Evolutionary conservation across 495 filamentous ascomycete species (phyloP), one percentile per base, ranked within the genome.

Genomic region (Aspergillus leporis): DNA sequence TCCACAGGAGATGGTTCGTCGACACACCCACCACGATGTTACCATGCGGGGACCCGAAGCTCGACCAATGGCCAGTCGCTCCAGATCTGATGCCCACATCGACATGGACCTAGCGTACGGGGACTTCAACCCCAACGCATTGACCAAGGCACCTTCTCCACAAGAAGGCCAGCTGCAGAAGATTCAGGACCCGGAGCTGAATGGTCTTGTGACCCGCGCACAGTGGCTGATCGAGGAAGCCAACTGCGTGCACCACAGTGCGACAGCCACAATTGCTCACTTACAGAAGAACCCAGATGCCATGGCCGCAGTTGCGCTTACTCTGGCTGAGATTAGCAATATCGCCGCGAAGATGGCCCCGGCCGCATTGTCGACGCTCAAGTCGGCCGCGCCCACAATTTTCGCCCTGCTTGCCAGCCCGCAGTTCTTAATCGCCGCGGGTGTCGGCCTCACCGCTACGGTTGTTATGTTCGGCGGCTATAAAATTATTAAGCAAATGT

Each of bases 391-490:
- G 51, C 94, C 94, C 0, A 83, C 87, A 13, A 83, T 97, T 32
- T 93, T 96, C 62, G 92, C 89, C 2, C 78, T 98, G n/a, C 82
- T 98, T 2, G 85, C 87, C 16, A 89, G 85, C 56, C 94, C 94
- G 16, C 90, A 98, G 67, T 98, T 98, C 68, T 79, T 96, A 34
- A 96, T 98, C 61, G 90, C 93, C 21, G 90, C 90, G 16, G 90
- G 94, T 19, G 85, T 97, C 23, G 92, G 89, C 0, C 84, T 95
- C 0, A 93, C 92, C 14, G 88, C 93, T 14, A 97, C 92, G 0
- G 85, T 98, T 5, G 88, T 98, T 63, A 92, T 94, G 75, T 87
- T 98, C 53, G 94, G 94, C 41, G 94, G 94, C 14, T 97, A 90
- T 83, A 97, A 94, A 78, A 97, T 98, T 66, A 86, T 98, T 75